Conservation (phyloP, 495 filamentous ascomycete genomes). For the Penicillium roqueforti region DNA sequence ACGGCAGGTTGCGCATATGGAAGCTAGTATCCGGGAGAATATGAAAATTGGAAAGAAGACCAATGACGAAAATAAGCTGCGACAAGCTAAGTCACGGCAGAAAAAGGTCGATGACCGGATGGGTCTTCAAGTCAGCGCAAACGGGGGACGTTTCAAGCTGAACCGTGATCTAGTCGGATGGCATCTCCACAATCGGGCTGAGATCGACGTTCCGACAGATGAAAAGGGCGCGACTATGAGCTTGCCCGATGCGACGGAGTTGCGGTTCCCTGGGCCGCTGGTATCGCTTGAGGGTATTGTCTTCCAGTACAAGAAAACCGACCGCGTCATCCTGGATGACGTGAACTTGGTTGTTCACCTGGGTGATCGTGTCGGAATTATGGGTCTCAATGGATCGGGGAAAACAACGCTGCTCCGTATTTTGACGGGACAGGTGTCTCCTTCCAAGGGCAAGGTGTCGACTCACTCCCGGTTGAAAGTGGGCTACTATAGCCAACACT, state of each 20-base stretch:
- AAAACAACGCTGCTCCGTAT: constrained; percentile 67
- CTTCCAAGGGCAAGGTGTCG: constrained; percentile 51
- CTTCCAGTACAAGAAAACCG: constrained; percentile 52
- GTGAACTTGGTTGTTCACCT: constrained; percentile 61
- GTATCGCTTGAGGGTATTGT: constrained; percentile 61
- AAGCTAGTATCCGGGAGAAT: constrained; percentile 67
- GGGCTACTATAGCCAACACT: constrained; percentile 75
- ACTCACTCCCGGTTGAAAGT: constrained; percentile 61
- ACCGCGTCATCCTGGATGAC: constrained; percentile 47
- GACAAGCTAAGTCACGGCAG: constrained; percentile 71
- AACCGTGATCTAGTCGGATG: constrained; percentile 66
- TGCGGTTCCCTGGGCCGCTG: constrained; percentile 70
- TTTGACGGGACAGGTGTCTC: constrained; percentile 39
- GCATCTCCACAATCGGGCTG: constrained; percentile 50
- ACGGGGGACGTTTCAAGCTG: constrained; percentile 70
- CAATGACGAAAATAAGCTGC: constrained; percentile 74
- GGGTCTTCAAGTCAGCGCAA: constrained; percentile 68
- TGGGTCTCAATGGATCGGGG: constrained; percentile 70
- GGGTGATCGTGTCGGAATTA: constrained; percentile 67
- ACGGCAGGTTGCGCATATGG: constrained; percentile 68
- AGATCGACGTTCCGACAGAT: constrained; percentile 66
- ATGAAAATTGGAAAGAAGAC: constrained; percentile 64
- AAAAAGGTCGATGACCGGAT: constrained; percentile 77
- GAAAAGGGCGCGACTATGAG: constrained; percentile 55
- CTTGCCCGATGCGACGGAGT: constrained; percentile 57